These are phyloP conservation scores for Sugiyamaella castrensis DNA, from an alignment of 1,139 yeast species.

Conservation along the genomic window DNA sequence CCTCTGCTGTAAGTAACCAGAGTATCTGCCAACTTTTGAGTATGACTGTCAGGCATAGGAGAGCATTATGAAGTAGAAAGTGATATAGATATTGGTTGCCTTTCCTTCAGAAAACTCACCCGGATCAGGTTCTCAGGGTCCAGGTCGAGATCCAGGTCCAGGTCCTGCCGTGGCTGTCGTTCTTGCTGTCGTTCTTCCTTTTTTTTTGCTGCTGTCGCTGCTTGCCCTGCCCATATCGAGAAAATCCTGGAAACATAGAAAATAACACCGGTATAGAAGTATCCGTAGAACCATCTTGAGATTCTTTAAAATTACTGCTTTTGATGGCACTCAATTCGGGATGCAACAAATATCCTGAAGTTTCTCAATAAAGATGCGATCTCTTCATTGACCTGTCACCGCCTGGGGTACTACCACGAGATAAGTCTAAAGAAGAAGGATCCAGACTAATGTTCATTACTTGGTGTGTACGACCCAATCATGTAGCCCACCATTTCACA, in stretches of 20 bases:
- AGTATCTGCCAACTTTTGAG: conserved; percentile 17
- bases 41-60: background rate
- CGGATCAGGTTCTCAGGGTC: background rate
- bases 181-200: background rate
- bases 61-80: background rate
- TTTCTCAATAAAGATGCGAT: conserved; percentile 4
- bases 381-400: background rate
- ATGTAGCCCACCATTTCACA: conserved; percentile 84
- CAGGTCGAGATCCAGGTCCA: background rate
- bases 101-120: too few relatives aligned
- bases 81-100: background rate
- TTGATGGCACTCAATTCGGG: conserved; percentile 1
- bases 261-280: conserved; percentile 1
- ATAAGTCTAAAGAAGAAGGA: conserved; percentile 2
- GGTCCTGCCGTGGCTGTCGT: background rate
- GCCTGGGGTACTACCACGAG: conserved; percentile 8
- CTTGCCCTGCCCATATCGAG: background rate
- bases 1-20: conserved; percentile 16
- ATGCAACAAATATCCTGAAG: conserved; percentile 2
- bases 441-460: conserved; percentile 59
- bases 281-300: background rate
- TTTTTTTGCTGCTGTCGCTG: background rate
- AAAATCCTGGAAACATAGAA: conserved; percentile 14
- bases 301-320: background rate
- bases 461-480: conserved; percentile 71